Evolutionary conservation across 192 early-diverging fungal genomes (phyloP).

Genomic region (Dissophora globulifera): DNA sequence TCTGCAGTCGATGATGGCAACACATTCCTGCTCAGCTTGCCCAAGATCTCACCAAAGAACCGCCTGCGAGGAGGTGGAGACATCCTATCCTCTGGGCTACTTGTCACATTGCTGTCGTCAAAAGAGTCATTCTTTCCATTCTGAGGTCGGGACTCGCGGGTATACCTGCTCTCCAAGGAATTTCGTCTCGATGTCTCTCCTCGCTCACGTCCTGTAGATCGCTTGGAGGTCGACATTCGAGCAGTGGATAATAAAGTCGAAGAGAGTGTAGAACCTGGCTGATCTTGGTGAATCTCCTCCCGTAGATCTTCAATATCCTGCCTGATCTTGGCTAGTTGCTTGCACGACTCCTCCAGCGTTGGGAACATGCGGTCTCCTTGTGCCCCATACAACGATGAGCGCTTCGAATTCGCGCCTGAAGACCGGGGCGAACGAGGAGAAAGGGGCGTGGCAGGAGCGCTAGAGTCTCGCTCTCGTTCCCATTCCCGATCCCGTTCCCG

Average conservation of each 20-base stretch:
- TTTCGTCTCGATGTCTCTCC: constrained; percentile 20
- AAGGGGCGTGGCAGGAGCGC: constrained; percentile 15
- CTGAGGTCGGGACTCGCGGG: constrained; percentile 2
- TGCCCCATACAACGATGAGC: constrained; percentile 27
- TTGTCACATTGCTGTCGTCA: constrained; percentile 15
- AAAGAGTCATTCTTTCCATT: constrained; percentile 14
- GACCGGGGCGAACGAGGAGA: constrained; percentile 35
- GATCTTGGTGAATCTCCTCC: constrained; percentile 36
- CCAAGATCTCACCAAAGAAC: constrained; percentile 29
- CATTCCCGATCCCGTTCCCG: background rate
- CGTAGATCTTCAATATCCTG: constrained; percentile 44
- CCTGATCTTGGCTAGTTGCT: constrained; percentile 39
- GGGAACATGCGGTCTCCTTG: constrained; percentile 25
- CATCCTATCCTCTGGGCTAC: constrained; percentile 21
- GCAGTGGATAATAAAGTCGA: constrained; percentile 2
- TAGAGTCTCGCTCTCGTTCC: constrained; percentile 1
- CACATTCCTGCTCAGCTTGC: constrained; percentile 21
- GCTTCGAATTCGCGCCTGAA: constrained; percentile 31
- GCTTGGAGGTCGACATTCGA: background rate
- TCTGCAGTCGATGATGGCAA: constrained; percentile 3
- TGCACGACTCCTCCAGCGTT: constrained; percentile 41
- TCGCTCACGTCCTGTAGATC: constrained; percentile 4
- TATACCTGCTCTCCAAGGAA: constrained; percentile 21
- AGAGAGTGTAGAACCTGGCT: background rate
- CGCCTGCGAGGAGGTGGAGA: constrained; percentile 13